Evolutionary conservation across 1,284 basidiomycete genomes (phyloP).

Genomic region (Puccinia brachypodii): DNA sequence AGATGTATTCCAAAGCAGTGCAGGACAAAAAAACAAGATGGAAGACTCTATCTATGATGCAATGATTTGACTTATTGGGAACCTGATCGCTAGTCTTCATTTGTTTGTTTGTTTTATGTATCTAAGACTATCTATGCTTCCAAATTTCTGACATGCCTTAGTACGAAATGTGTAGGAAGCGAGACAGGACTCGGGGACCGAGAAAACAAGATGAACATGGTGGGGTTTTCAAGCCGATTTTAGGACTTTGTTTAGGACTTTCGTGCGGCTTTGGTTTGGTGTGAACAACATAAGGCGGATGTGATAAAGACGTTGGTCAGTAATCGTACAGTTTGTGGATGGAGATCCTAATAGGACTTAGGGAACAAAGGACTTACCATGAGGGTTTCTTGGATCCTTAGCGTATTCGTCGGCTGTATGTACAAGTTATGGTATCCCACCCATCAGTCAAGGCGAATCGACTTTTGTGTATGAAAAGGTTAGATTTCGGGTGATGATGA

Average conservation of each 20-base stretch:
- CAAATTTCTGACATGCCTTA: too few species aligned
- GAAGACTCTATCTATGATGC: too few species aligned
- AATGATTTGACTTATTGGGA: too few species aligned
- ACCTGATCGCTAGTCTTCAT: too few species aligned
- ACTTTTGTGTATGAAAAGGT: not conserved
- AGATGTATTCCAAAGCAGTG: too few species aligned
- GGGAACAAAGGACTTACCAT: slow-evolving; percentile 3
- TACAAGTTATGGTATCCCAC: not conserved
- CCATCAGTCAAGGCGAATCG: not conserved
- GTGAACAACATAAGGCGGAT: not conserved
- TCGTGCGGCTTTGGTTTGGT: not conserved
- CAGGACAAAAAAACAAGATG: too few species aligned
- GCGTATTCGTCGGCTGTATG: slow-evolving; percentile 33
- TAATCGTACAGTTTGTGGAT: not conserved
- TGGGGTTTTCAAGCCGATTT: not conserved
- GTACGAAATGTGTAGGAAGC: not conserved
- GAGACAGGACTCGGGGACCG: not conserved
- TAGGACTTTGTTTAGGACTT: not conserved
- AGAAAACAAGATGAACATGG: not conserved
- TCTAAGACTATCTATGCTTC: too few species aligned
- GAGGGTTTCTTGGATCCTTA: slow-evolving; percentile 41
- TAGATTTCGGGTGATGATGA: not conserved
- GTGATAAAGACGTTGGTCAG: not conserved
- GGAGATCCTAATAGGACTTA: too few species aligned
- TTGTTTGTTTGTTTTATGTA: too few species aligned